Evolutionary conservation across 2,329 filamentous ascomycete species (phyloP), one percentile per base, ranked within the genome.

Genomic region (Calonectria montana): DNA sequence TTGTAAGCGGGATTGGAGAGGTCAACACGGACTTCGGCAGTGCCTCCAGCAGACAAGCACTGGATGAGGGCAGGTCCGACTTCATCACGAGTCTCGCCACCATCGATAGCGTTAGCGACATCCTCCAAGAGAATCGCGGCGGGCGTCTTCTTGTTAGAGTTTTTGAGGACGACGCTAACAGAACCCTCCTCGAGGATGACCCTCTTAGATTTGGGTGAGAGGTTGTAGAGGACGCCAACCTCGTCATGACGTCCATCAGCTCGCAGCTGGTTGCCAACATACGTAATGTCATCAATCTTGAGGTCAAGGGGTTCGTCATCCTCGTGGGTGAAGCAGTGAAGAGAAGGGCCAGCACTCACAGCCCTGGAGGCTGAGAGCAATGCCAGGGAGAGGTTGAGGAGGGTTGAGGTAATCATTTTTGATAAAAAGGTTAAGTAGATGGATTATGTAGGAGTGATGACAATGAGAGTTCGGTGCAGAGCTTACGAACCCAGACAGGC

Each of bases 241-340:
- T 25, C 31, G 2, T 41, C 35, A 5, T 59, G 53, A 21, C 53
- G 53, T 37, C 21, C 53, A 8, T 59, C 53, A 21, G 53, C 53
- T 25, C 53, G 53, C 6, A 59, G 12, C 21, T 39, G 9, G 13
- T 59, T 59, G 21, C 53, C 53, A 12, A 37, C n/a, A 3, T 59
- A 25, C 1, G 35, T 39, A 15, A 59, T 59, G 31, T 59, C 53
- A 1, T 59, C 53, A 16, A 59, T n/a, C 53, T 59, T 59, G 6
- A 59, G 31, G 21, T 59, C 31, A 13, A 59, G 53, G 3, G 53
- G n/a, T 15, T 39, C 31, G 5, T 59, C 53, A 59, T 59, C 53
- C 7, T 59, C 53, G 53, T 59, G 53, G 53, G 39, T 39, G 53
- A 39, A 59, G 35, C 53, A 59, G 53, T 59, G 53, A 18, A 59